These are phyloP conservation scores for Fusarium guadeloupense DNA, from an alignment of 2,329 filamentous ascomycete genomes.

Conservation along the genomic window DNA sequence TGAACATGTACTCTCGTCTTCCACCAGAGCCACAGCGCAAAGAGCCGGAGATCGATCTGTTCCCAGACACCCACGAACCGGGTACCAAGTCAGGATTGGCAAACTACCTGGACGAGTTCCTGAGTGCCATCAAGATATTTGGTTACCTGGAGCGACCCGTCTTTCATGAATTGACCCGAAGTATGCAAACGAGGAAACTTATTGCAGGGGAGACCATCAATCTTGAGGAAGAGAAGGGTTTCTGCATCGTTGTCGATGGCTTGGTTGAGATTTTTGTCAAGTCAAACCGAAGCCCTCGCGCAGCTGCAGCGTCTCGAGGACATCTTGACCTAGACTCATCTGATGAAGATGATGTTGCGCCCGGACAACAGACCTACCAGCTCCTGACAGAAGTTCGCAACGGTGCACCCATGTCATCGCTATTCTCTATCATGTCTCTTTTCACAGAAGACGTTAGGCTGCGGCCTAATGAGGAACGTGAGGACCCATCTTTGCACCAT, in stretches of 20 bases:
- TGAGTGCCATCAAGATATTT: conserved; percentile 99
- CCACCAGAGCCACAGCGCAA: conserved; percentile 95
- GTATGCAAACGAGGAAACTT: conserved; percentile 97
- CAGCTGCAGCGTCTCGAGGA: conserved; percentile 39
- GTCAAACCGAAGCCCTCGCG: conserved; percentile 69
- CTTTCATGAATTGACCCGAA: conserved; percentile 95
- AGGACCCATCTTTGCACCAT: conserved; percentile 48
- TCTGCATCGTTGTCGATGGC: conserved; percentile 96
- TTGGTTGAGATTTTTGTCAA: conserved; percentile 98
- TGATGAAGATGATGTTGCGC: conserved; percentile 73
- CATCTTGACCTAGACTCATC: conserved; percentile 53
- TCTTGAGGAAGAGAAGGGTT: conserved; percentile 96
- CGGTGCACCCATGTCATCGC: conserved; percentile 95
- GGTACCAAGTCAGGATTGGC: conserved; percentile 89
- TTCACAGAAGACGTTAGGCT: conserved; percentile 96
- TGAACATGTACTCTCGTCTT: conserved; percentile 95
- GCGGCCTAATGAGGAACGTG: conserved; percentile 76
- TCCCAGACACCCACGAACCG: conserved; percentile 90
- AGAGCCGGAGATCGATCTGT: conserved; percentile 93
- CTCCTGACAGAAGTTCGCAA: conserved; percentile 97
- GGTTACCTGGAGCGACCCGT: conserved; percentile 96
- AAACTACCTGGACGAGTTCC: conserved; percentile 97
- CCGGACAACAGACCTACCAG: conserved; percentile 86
- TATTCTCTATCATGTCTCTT: conserved; percentile 95
- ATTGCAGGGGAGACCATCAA: conserved; percentile 96